These are phyloP conservation scores for Suillus occidentalis DNA, from an alignment of 768 basidiomycete species.

Conservation along the genomic window DNA sequence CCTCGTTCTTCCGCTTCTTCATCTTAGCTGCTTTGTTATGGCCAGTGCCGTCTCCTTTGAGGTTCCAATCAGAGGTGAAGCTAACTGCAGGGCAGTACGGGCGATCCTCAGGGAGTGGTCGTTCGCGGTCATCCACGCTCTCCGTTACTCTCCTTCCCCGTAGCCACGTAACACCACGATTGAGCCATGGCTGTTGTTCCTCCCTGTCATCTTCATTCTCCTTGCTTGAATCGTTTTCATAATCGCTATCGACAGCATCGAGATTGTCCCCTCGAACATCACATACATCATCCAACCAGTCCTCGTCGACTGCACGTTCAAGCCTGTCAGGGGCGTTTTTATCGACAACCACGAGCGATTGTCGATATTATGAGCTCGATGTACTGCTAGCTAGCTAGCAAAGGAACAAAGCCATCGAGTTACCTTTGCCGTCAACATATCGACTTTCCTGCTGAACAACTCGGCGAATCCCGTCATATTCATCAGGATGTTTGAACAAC, in stretches of 20 bases:
- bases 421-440: conserved; percentile 2
- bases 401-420: background rate
- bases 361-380: background rate
- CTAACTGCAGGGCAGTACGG: background rate
- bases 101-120: conserved; percentile 9
- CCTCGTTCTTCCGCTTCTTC: conserved; percentile 11
- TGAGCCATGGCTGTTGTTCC: background rate
- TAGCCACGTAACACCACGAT: conserved; percentile 15
- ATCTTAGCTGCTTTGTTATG: conserved; percentile 8
- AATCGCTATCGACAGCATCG: conserved; percentile 15
- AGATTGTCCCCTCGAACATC: conserved; percentile 28
- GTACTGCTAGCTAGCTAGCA: background rate
- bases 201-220: conserved; percentile 23
- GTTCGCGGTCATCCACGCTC: background rate
- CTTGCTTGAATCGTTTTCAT: conserved; percentile 11
- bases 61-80: conserved; percentile 3
- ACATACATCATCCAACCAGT: conserved; percentile 31
- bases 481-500: conserved; percentile 1
- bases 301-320: conserved; percentile 14
- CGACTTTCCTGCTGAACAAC: background rate
- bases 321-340: conserved; percentile 25
- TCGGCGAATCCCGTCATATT: conserved; percentile 5
- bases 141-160: conserved; percentile 3
- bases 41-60: background rate
- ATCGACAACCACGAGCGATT: conserved; percentile 32